Evolutionary conservation across 768 basidiomycete species (phyloP).

Genomic region (Suillus alpinus): DNA sequence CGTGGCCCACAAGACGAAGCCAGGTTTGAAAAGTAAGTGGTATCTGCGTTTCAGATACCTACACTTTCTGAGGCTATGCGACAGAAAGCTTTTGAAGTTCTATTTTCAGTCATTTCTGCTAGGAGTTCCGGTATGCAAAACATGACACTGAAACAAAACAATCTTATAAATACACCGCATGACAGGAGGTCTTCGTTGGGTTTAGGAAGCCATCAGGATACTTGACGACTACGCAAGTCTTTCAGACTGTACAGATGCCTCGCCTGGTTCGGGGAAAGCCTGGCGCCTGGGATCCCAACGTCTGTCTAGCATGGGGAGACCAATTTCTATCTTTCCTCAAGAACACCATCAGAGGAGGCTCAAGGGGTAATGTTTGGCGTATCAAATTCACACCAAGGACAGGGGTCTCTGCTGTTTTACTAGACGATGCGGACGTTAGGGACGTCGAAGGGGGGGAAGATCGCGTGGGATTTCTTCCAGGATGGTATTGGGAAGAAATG

Average conservation of each 20-base stretch:
- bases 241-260: slow-evolving; percentile 79
- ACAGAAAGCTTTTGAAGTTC: slow-evolving; percentile 86
- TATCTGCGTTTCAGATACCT: not conserved
- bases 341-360: slow-evolving; percentile 25
- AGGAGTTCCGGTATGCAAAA: slow-evolving; percentile 73
- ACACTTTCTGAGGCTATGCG: slow-evolving; percentile 6
- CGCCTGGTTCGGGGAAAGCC: slow-evolving; percentile 73
- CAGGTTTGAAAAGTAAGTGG: slow-evolving; percentile 76
- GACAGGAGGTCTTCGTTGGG: slow-evolving; percentile 80
- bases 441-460: slow-evolving; percentile 70
- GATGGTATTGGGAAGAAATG: slow-evolving; percentile 56
- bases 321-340: slow-evolving; percentile 56
- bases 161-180: slow-evolving; percentile 4
- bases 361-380: slow-evolving; percentile 58
- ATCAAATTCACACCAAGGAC: slow-evolving; percentile 57
- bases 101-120: slow-evolving; percentile 91
- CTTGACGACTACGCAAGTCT: slow-evolving; percentile 62
- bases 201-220: slow-evolving; percentile 80
- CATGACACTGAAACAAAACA: not conserved
- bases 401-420: slow-evolving; percentile 49
- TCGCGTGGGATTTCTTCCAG: slow-evolving; percentile 75
- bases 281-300: slow-evolving; percentile 71
- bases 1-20: slow-evolving; percentile 59
- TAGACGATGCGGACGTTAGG: slow-evolving; percentile 47
- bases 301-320: slow-evolving; percentile 76